These are phyloP conservation scores for Pichia sp. DNA, from an alignment of 1,139 yeast species.

Conservation along the genomic window DNA sequence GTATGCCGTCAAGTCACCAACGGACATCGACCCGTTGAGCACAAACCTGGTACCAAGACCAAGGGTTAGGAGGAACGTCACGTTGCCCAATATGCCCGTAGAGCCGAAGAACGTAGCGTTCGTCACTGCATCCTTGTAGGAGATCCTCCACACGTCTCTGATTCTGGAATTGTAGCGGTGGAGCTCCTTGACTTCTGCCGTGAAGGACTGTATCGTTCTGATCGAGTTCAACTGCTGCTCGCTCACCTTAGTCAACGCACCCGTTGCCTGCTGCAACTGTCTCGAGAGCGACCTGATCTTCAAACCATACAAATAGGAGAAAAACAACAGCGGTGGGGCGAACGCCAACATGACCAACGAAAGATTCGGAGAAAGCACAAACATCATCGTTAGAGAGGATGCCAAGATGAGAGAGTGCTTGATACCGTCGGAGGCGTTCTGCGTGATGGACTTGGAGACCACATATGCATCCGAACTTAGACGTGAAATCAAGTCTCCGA, in stretches of 20 bases:
- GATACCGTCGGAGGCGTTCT: constrained; percentile 86
- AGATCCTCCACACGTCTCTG: constrained; percentile 66
- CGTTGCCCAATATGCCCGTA: constrained; percentile 77
- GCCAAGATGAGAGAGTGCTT: constrained; percentile 74
- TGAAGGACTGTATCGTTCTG: constrained; percentile 82
- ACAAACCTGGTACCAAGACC: constrained; percentile 81
- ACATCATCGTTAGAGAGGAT: constrained; percentile 86
- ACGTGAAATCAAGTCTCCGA: constrained; percentile 89
- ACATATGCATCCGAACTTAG: constrained; percentile 86
- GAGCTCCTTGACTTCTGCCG: constrained; percentile 71
- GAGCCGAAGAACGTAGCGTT: constrained; percentile 73
- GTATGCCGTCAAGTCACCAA: constrained; percentile 92
- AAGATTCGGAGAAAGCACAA: constrained; percentile 73
- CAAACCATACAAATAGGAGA: constrained; percentile 75
- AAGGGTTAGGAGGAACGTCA: constrained; percentile 69
- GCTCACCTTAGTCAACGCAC: constrained; percentile 79
- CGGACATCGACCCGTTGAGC: constrained; percentile 60
- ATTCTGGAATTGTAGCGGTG: constrained; percentile 64
- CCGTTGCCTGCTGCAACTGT: constrained; percentile 79
- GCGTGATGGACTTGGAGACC: constrained; percentile 82
- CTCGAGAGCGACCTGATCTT: constrained; percentile 71
- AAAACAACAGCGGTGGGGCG: constrained; percentile 76
- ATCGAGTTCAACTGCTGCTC: constrained; percentile 89
- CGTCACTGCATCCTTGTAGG: constrained; percentile 75
- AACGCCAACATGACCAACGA: constrained; percentile 71